Conservation (phyloP, 768 basidiomycete species). For the Calocybe cyanea region DNA sequence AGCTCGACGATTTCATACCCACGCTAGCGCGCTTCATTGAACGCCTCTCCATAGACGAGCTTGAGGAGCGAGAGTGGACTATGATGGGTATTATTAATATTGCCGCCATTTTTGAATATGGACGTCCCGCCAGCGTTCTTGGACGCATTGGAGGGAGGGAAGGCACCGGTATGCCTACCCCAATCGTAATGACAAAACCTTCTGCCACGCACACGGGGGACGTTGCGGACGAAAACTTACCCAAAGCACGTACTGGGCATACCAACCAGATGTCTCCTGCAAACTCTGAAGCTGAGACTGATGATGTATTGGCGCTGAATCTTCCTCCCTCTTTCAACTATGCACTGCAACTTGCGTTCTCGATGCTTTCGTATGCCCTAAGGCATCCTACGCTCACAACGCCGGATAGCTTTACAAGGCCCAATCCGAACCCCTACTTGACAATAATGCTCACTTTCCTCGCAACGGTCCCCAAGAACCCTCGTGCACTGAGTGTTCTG, state of each 20-base stretch:
- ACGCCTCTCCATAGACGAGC: conserved; percentile 77
- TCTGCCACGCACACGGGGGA: conserved; percentile 33
- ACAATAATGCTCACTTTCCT: conserved; percentile 87
- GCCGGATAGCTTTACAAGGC: conserved; percentile 46
- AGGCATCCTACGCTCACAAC: conserved; percentile 56
- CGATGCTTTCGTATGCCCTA: conserved; percentile 71
- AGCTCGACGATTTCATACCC: conserved; percentile 86
- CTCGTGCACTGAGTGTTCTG: conserved; percentile 55
- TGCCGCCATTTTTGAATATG: conserved; percentile 82
- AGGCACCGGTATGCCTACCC: conserved; percentile 26
- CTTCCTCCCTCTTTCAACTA: conserved; percentile 65
- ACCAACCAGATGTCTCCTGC: conserved; percentile 26
- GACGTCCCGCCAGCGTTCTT: conserved; percentile 67
- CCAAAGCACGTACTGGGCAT: neutral
- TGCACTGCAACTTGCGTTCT: conserved; percentile 76
- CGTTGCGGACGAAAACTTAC: conserved; percentile 49
- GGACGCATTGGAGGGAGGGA: conserved; percentile 60
- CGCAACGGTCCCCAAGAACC: conserved; percentile 66
- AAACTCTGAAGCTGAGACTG: conserved; percentile 27
- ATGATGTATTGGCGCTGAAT: conserved; percentile 27
- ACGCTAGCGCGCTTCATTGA: conserved; percentile 84
- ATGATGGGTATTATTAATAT: conserved; percentile 94
- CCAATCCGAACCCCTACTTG: conserved; percentile 81
- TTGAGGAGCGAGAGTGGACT: conserved; percentile 87
- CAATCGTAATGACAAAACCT: conserved; percentile 20